These are phyloP conservation scores for Arthrobotrys entomopaga DNA, from an alignment of 2,329 filamentous ascomycete genomes.

Conservation along the genomic window DNA sequence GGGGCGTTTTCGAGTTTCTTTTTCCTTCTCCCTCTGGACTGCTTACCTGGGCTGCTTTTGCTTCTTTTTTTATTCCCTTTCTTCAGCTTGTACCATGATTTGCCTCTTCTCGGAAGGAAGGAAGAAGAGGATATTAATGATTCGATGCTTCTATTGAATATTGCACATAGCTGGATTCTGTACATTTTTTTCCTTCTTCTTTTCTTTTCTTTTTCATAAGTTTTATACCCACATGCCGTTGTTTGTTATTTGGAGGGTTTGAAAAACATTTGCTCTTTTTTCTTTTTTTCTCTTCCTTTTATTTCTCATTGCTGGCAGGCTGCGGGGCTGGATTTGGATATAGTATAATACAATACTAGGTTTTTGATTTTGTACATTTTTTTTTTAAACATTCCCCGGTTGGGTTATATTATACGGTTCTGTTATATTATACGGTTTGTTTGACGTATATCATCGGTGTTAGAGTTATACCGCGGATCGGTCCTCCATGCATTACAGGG, in stretches of 20 bases:
- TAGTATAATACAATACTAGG: no score
- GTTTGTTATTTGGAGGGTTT: not conserved
- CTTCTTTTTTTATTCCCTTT: slow-evolving; percentile 6
- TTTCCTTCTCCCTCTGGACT: not conserved
- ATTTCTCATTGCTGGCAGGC: not conserved
- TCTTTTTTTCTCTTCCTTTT: not conserved
- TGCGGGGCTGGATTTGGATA: slow-evolving; percentile 42
- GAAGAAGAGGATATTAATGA: slow-evolving; percentile 18
- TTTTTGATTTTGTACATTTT: no score
- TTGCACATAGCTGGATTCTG: slow-evolving; percentile 41
- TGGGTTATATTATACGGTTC: no score
- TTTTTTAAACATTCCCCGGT: no score
- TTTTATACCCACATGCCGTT: slow-evolving; percentile 3
- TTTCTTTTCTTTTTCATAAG: slow-evolving; percentile 1
- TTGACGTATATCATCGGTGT: no score
- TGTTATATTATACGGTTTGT: no score
- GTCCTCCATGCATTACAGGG: no score
- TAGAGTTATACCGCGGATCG: no score
- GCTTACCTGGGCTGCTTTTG: not conserved
- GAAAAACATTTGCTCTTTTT: not conserved
- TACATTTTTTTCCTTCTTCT: no score
- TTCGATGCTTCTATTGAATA: slow-evolving; percentile 12
- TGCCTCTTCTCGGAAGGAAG: not conserved
- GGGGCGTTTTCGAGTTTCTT: slow-evolving; percentile 8
- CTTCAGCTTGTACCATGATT: not conserved